Evolutionary conservation across 2,329 filamentous ascomycete genomes (phyloP), one percentile per base, ranked within the genome.

Genomic region (Chrysosphaeria jannelii): DNA sequence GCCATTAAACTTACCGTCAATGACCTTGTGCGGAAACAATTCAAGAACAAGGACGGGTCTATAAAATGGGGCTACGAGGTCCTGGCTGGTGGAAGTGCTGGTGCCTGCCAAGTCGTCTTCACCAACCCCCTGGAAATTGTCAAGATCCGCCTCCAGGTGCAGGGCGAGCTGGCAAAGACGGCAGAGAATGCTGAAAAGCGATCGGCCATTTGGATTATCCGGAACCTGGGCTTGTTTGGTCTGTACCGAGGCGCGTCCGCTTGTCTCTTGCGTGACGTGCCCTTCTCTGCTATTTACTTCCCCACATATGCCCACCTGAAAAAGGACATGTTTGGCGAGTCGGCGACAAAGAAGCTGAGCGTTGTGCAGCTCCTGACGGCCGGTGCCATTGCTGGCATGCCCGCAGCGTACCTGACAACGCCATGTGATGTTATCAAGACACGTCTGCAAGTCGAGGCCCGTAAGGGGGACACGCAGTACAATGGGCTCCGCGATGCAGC

Each of bases 381-480:
- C 6, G 85, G 85, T 50, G 85, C 85, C 28, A 91, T 97, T 32
- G 74, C 74, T 15, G 74, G 74, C 47, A 85, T 85, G 71, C 74
- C 74, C 5, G 74, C 74, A 5, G 74, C 74, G 6, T 97, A 97
- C 50, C 57, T 97, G 30, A 97, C 85, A 13, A 97, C 85, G 2
- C 85, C 85, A 0, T 91, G 74, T 51, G 85, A 97, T 40, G 85
- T 97, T 30, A 93, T 97, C 66, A 97, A 97, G 58, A 97, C 85
- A 3, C 71, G 85, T 42, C 57, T 97, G 29, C 85, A 97, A 45
- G 85, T 97, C 28, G 85, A 97, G 46, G 79, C 81, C 12, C 71
- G 85, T 33, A 93, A 93, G 54, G 85, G 85, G 31, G 81, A 97
- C 37, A 68, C 67, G 4, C 56, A 57, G 23, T 97, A 97, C 54